A percentile compares a stretch with the other conserved stretches of the same genome.
Evolutionary conservation across 192 early-diverging fungal species (phyloP).

Genomic region (Polychytrium aggregatum): DNA sequence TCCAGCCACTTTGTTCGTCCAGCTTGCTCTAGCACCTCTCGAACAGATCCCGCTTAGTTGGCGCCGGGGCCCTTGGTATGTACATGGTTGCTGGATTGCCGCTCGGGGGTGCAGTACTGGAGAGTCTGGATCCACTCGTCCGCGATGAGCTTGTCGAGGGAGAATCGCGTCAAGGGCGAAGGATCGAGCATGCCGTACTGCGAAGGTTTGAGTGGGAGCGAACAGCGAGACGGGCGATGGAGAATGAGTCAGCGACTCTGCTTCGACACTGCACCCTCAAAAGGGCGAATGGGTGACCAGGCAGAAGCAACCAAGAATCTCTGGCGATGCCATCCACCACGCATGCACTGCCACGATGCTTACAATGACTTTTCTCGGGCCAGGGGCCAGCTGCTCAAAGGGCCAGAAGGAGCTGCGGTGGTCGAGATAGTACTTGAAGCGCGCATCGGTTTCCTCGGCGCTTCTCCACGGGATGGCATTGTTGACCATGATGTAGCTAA

Average conservation of each 20-base stretch:
- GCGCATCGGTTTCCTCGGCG: slow-evolving; percentile 21
- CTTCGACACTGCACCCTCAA: neutral
- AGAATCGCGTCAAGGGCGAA: slow-evolving; percentile 53
- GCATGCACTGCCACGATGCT: too few relatives aligned
- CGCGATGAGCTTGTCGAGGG: slow-evolving; percentile 55
- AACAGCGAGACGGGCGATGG: neutral
- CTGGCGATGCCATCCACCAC: too few relatives aligned
- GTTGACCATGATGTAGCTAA: slow-evolving; percentile 46
- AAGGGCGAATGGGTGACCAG: neutral
- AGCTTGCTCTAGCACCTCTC: too few relatives aligned
- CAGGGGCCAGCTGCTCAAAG: slow-evolving; percentile 58
- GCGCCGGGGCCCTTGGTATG: too few relatives aligned
- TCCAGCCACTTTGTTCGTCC: too few relatives aligned
- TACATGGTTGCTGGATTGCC: too few relatives aligned
- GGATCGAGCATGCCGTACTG: slow-evolving; percentile 69
- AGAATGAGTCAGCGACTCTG: neutral
- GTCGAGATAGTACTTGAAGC: slow-evolving; percentile 38
- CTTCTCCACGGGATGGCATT: slow-evolving; percentile 46
- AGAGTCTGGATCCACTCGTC: slow-evolving; percentile 70
- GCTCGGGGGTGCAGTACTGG: too few relatives aligned
- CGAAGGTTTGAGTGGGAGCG: neutral
- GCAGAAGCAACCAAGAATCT: neutral
- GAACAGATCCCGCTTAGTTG: too few relatives aligned
- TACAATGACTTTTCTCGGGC: slow-evolving; percentile 58
- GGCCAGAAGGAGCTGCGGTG: slow-evolving; percentile 50